Evolutionary conservation across 805 yeast species (phyloP).

Genomic region (Ogataea henricii): DNA sequence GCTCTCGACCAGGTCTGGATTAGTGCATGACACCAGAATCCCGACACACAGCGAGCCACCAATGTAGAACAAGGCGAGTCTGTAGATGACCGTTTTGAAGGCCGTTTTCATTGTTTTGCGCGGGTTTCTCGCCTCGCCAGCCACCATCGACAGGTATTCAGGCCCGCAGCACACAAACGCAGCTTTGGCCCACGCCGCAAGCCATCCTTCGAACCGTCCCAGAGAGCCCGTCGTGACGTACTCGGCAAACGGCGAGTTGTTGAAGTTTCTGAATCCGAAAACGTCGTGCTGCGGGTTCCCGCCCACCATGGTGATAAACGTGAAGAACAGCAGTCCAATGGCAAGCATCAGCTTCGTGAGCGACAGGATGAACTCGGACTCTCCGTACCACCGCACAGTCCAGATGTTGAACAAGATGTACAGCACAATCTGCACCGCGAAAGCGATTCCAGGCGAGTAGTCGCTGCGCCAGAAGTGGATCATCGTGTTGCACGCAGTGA

Average conservation of each 20-base stretch:
- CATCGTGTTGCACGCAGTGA: slow-evolving; percentile 52
- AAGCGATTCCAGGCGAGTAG: slow-evolving; percentile 49
- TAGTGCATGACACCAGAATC: slow-evolving; percentile 40
- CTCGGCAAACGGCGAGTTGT: slow-evolving; percentile 42
- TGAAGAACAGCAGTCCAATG: slow-evolving; percentile 49
- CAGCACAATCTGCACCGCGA: slow-evolving; percentile 43
- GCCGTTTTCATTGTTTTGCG: slow-evolving; percentile 42
- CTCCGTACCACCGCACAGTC: slow-evolving; percentile 53
- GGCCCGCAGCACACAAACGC: slow-evolving; percentile 45
- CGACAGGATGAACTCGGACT: slow-evolving; percentile 48
- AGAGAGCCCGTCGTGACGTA: slow-evolving; percentile 38
- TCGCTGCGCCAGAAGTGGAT: slow-evolving; percentile 54
- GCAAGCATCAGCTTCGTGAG: slow-evolving; percentile 51
- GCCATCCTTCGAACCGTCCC: slow-evolving; percentile 46
- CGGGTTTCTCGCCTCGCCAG: slow-evolving; percentile 46
- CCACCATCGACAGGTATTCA: slow-evolving; percentile 46
- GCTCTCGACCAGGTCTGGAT: slow-evolving; percentile 42
- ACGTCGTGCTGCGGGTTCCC: slow-evolving; percentile 55
- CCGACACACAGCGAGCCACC: slow-evolving; percentile 46
- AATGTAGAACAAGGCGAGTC: slow-evolving; percentile 46
- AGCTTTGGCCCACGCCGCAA: slow-evolving; percentile 41
- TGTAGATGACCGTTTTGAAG: slow-evolving; percentile 44
- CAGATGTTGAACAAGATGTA: slow-evolving; percentile 46
- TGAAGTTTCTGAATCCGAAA: slow-evolving; percentile 50
- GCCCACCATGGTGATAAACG: slow-evolving; percentile 57